phyloP scores from a whole-genome alignment of 1,284 basidiomycete genomes.

The Pascua guehoae region DNA sequence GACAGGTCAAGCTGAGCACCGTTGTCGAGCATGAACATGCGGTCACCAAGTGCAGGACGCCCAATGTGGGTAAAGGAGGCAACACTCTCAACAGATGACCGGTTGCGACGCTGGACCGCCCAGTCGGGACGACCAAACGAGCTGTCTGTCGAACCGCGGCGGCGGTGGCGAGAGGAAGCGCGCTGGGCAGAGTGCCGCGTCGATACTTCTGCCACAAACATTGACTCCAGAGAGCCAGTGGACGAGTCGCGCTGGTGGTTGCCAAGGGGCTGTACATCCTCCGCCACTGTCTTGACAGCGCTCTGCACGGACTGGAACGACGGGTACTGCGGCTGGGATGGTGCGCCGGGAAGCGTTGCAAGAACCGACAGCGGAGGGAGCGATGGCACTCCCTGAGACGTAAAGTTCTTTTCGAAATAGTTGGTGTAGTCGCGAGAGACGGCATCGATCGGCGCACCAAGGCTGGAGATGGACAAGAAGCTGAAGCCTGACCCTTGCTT shows the following conservation, averaged over 20 bases:
- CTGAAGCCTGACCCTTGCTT: conserved; percentile 64
- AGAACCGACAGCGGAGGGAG: conserved; percentile 21
- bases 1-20: neutral
- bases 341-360: conserved; percentile 47
- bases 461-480: conserved; percentile 75
- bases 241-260: conserved; percentile 50
- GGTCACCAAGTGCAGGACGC: conserved; percentile 75
- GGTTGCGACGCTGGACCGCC: conserved; percentile 58
- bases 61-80: conserved; percentile 59
- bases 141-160: conserved; percentile 55
- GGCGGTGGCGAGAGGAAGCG: conserved; percentile 29
- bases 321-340: no score
- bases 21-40: conserved; percentile 74
- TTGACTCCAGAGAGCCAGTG: conserved; percentile 52
- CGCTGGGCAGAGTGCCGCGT: conserved; percentile 26
- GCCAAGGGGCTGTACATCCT: neutral
- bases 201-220: conserved; percentile 37
- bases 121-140: conserved; percentile 61
- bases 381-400: conserved; percentile 6
- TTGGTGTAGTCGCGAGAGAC: conserved; percentile 71
- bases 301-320: neutral
- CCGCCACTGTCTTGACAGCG: neutral
- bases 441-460: conserved; percentile 66
- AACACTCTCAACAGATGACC: conserved; percentile 60
- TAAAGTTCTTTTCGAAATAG: conserved; percentile 54